Base-by-base conservation (phyloP, 306 rosid genomes). In the Casuarina glauca region DNA sequence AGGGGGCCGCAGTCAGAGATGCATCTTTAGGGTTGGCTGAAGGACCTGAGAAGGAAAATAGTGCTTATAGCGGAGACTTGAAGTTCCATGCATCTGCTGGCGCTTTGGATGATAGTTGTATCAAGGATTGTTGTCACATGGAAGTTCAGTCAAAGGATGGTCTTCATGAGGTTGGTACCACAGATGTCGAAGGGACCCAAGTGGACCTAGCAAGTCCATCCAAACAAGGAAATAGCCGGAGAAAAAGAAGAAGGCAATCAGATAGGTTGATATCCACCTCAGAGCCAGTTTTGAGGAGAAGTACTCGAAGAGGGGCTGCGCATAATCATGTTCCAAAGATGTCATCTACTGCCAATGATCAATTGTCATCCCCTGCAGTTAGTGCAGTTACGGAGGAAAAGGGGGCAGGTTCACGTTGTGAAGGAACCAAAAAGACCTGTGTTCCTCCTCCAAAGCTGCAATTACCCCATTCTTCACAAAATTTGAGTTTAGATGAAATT, bases 241-340 rank as follows among this genome's bases (percentile, higher is more conserved):
- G 90, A 82, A 95, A 89, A 88, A 91, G 92, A 85, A 87, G 88
- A 70, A 93, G 76, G 77, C 50, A 85, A 49, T 74, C 85, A 41
- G 87, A 87, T 49, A 75, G 80, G 72, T 58, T 79, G 57, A 80
- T 60, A 39, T 41, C 85, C 71, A 75, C 88, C 45, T 70, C 91
- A 5, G 91, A 84, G 77, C 87, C 93, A 9, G 87, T 81, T 82
- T 82, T 95, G 84, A 90, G 99, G 91, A 91, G 99, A 92, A 96
- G 98, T 83, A 72, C 96, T 84, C 99, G 99, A 60, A 83, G 96
- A 75, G 96, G 91, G 52, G 84, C 90, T 39, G 87, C 90, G 64
- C 86, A 74, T 72, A 88, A 83, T 52, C 82, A 12, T 64, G 82
- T 68, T 76, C 74, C 80, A 38, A 5, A 73, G 45, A 44, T 51